These are phyloP conservation scores for Talaromyces sp. DNA, from an alignment of 2,329 filamentous ascomycete genomes.

Conservation along the genomic window DNA sequence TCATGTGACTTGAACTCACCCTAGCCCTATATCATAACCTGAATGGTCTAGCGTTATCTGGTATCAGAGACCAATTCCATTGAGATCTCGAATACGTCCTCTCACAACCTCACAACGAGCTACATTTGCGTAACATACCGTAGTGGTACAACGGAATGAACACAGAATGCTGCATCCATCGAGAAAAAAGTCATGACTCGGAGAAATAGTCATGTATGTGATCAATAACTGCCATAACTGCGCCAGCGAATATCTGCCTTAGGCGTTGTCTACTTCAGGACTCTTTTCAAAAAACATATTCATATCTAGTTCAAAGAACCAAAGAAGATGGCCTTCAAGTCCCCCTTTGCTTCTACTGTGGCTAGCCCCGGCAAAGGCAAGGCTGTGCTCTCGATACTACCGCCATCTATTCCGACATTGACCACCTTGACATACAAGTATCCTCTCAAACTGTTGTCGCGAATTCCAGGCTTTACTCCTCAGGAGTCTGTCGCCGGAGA, in stretches of 20 bases:
- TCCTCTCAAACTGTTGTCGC: slow-evolving; percentile 87
- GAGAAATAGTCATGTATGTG: slow-evolving; percentile 8
- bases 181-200: background rate
- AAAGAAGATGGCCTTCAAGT: slow-evolving; percentile 41
- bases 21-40: slow-evolving; percentile 2
- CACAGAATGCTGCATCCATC: background rate
- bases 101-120: background rate
- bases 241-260: background rate
- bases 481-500: slow-evolving; percentile 35
- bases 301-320: background rate
- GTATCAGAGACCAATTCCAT: background rate
- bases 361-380: slow-evolving; percentile 73
- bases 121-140: background rate
- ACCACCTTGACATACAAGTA: slow-evolving; percentile 82
- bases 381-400: slow-evolving; percentile 69
- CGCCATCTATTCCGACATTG: slow-evolving; percentile 67
- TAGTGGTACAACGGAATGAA: background rate
- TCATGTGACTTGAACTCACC: background rate
- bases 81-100: background rate
- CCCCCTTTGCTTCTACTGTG: slow-evolving; percentile 72
- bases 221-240: background rate
- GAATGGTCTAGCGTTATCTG: slow-evolving; percentile 1
- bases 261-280: background rate
- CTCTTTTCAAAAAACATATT: background rate
- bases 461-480: slow-evolving; percentile 61